Evolutionary conservation across 2,329 filamentous ascomycete genomes (phyloP).

Genomic region (Nakataea oryzae): DNA sequence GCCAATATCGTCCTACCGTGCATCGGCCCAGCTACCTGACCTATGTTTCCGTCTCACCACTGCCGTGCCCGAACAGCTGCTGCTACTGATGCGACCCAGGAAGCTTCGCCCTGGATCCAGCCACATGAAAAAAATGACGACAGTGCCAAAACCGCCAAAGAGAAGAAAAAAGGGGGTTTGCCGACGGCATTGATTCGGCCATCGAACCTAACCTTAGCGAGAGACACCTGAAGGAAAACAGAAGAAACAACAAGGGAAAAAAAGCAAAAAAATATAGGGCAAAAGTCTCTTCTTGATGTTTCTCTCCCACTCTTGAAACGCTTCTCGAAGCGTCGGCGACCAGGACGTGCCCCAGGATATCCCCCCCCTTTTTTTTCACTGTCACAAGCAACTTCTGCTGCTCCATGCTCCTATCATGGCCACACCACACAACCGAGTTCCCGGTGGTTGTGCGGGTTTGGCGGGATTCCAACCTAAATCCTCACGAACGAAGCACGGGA

Average conservation of each 20-base stretch:
- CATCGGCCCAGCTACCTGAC: background rate
- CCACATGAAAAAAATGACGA: background rate
- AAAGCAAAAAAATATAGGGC: background rate
- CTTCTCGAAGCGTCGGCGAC: background rate
- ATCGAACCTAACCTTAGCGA: background rate
- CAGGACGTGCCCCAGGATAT: background rate
- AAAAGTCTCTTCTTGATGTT: background rate
- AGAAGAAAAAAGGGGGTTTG: background rate
- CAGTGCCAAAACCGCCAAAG: background rate
- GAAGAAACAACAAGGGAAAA: background rate
- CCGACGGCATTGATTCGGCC: background rate
- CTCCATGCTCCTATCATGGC: too few relatives aligned
- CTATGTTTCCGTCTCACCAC: background rate
- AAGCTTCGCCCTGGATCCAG: background rate
- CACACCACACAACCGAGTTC: too few relatives aligned
- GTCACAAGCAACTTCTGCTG: too few relatives aligned
- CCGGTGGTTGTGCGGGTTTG: background rate
- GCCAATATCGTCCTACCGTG: background rate
- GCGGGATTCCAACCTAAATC: background rate
- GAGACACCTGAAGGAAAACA: background rate
- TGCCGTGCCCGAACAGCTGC: too few relatives aligned
- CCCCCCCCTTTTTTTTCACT: background rate
- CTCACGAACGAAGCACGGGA: background rate
- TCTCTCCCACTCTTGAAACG: background rate
- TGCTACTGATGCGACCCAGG: background rate